Percentiles rank a stretch among this genome's conserved stretches.
These are phyloP conservation scores for Secale cereale DNA, from an alignment of 176 grass and related monocot species.

Conservation along the genomic window DNA sequence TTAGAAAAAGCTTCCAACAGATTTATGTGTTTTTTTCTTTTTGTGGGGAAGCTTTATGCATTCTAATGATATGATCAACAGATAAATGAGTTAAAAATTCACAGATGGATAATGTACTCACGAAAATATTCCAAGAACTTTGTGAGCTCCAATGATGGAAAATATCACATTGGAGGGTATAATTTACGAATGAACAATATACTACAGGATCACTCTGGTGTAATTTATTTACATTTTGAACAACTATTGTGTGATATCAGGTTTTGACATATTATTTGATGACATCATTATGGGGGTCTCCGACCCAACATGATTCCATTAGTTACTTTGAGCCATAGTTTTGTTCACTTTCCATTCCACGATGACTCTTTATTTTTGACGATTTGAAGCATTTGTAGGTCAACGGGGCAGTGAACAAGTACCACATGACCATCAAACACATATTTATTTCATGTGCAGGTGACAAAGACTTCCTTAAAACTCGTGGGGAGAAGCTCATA, in stretches of 20 bases:
- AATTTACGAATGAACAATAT: background rate
- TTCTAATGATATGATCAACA: background rate
- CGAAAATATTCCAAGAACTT: no score
- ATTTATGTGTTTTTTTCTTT: background rate
- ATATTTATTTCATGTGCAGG: no score
- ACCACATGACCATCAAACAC: no score
- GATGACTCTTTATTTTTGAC: background rate
- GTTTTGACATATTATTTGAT: background rate
- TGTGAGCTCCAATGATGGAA: background rate
- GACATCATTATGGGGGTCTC: background rate
- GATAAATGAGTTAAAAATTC: no score
- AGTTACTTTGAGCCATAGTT: background rate
- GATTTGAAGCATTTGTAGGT: background rate
- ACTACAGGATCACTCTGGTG: background rate
- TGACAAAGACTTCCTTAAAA: constrained; percentile 69
- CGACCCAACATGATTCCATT: background rate
- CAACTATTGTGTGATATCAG: background rate
- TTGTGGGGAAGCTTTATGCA: background rate
- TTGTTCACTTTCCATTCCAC: background rate
- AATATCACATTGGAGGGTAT: background rate
- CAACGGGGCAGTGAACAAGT: background rate
- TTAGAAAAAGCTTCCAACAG: background rate
- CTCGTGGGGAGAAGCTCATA: constrained; percentile 51
- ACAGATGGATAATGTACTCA: no score
- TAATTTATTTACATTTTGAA: background rate